Base-by-base conservation (phyloP, 495 filamentous ascomycete genomes). In the Trichoderma reesei region DNA sequence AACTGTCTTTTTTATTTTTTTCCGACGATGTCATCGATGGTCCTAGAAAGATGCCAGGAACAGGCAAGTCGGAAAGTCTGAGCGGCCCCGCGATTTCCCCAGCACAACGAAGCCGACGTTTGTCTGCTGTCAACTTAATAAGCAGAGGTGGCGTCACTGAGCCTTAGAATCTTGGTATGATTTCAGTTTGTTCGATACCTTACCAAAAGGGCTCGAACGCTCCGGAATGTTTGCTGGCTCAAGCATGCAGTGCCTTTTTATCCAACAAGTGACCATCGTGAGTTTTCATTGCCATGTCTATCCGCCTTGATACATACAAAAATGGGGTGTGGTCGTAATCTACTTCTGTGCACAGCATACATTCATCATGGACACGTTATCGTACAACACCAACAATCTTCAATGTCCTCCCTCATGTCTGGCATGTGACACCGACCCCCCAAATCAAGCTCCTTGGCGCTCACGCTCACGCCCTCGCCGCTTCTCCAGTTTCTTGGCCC, bases 401-500 rank as follows among this genome's bases (percentile, higher is more conserved):
- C 14, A 13, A 44, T n/a, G 14, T 1, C 5, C 10, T 44, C 13
- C 5, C 10, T 44, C 41, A 42, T 46, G 6, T 48, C n/a, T 9
- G 1, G 7, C 44, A 48, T 26, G 44, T 48, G n/a, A 48, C 44
- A 48, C 44, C 26, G 26, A 26, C 26, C 26, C 26, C 26, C 26
- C 44, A 48, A 48, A 48, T 26, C 20, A 48, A 5, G 44, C 44
- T 9, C 7, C 44, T 5, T 20, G 44, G 44, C 34, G 51, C 11
- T 67, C 71, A 48, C 71, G 63, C 41, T 67, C 71, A 48, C 71
- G 63, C 41, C 54, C 69, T 34, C 42, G 66, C 65, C 36, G 59
- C 74, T 82, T 85, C 67, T 68, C 72, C 41, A 44, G 46, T 70
- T 84, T 86, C 76, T 86, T 85, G 38, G 63, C 68, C 3, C 81